Evolutionary conservation across 1,284 basidiomycete genomes (phyloP), one percentile per base, ranked within the genome.

Genomic region (Fomitopsis betulina): DNA sequence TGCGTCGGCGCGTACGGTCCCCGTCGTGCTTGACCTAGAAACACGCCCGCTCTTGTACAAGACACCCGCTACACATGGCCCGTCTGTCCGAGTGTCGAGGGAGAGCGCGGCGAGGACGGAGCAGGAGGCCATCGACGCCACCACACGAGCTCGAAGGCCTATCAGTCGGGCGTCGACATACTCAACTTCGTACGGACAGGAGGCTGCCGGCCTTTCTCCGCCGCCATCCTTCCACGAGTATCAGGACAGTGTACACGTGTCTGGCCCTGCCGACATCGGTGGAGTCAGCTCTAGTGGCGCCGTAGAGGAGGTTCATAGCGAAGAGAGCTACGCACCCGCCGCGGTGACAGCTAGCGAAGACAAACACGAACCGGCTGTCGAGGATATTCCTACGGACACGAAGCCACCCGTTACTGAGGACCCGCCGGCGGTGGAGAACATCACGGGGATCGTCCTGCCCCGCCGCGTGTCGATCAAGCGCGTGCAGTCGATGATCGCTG

Each of bases 171-270:
- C 21, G 6, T 49, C 57, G 9, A 21, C 27, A 15, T 53, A 58
- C 30, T 37, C 57, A 2, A 39, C 57, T 17, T 53, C 52, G 13
- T 54, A 54, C 37, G 57, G 52, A 39, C 57, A 56, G 30, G 49
- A 49, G 45, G 21, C 40, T 3, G 19, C 27, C 10, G 39, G 45
- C 15, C 23, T 47, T 4, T 52, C 49, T 8, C 39, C 55, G 3
- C 45, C 54, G 17, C 54, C 54, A 5, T 49, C 54, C 19, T 56
- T 56, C 54, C 42, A 50, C 35, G 54, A 55, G n/a, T 39, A 53
- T 23, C 32, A 35, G n/a, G 49, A 51, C n/a, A 35, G 30, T 27
- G 33, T 32, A 1, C 15, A 37, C 32, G 13, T 51, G 19, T n/a
- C 12, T 19, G 35, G 35, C 13, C 35, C 35, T 12, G 35, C 35